Conservation (phyloP, 1,284 basidiomycete species). For the Cutaneotrichosporon cavernicola region DNA sequence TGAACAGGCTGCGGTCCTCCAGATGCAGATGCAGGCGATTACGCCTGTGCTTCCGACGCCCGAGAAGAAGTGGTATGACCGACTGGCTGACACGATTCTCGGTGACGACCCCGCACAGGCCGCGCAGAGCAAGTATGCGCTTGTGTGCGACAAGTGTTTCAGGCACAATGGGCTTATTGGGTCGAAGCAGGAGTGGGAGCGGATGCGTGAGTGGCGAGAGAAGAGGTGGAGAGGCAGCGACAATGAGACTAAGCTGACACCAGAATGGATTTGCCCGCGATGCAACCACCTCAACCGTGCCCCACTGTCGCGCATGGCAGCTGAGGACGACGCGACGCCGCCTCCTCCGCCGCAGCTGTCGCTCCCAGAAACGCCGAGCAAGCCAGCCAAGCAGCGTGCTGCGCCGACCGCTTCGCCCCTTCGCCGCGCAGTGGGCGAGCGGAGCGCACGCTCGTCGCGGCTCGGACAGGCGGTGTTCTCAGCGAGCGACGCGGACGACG, state of each 20-base stretch:
- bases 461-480: slow-evolving; percentile 46
- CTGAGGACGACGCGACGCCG: background rate
- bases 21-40: slow-evolving; percentile 46
- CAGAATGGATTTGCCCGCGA: slow-evolving; percentile 52
- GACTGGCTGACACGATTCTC: slow-evolving; percentile 77
- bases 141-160: slow-evolving; percentile 92
- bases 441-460: slow-evolving; percentile 34
- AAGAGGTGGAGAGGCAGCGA: background rate
- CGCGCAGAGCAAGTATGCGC: slow-evolving; percentile 68
- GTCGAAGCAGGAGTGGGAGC: slow-evolving; percentile 77
- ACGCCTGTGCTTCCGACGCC: slow-evolving; percentile 58
- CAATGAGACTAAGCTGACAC: slow-evolving; percentile 1
- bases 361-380: slow-evolving; percentile 20
- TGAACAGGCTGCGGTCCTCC: slow-evolving; percentile 47
- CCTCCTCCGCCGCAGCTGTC: slow-evolving; percentile 4
- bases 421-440: slow-evolving; percentile 29
- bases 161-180: slow-evolving; percentile 91
- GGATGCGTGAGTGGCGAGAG: slow-evolving; percentile 69
- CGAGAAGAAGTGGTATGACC: slow-evolving; percentile 82
- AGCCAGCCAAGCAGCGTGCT: slow-evolving; percentile 17
- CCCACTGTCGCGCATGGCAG: slow-evolving; percentile 34
- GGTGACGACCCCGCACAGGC: slow-evolving; percentile 70
- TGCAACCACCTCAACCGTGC: slow-evolving; percentile 51
- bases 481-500: slow-evolving; percentile 30
- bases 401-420: slow-evolving; percentile 26